Conservation (phyloP, 495 filamentous ascomycete species). For the Trichoderma parareesei region DNA sequence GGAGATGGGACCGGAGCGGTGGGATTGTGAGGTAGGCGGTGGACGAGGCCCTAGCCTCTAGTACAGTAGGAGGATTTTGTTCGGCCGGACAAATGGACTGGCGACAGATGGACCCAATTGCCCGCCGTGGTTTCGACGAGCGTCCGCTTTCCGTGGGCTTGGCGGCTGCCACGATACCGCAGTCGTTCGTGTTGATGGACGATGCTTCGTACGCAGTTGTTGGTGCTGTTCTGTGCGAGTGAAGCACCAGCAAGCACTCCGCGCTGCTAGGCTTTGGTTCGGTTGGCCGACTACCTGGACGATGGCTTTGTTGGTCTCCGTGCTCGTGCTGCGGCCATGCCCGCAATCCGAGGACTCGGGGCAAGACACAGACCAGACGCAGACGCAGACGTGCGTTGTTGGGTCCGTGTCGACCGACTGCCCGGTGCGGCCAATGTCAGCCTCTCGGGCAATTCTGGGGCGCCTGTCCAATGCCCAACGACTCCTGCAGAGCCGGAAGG, state of each 20-base stretch:
- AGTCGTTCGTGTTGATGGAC: too few species aligned
- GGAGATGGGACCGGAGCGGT: slow-evolving; percentile 3
- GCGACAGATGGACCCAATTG: neutral
- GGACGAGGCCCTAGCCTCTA: neutral
- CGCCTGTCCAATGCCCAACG: too few species aligned
- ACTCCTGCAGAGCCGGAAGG: neutral
- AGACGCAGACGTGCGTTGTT: neutral
- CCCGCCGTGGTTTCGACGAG: neutral
- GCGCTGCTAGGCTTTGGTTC: too few species aligned
- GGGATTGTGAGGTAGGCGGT: neutral
- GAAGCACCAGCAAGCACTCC: too few species aligned
- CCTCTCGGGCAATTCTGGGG: neutral
- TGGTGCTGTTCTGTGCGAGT: too few species aligned
- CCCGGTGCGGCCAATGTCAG: neutral
- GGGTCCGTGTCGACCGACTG: neutral
- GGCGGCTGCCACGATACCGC: neutral
- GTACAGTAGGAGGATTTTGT: neutral
- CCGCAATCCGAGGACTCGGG: neutral
- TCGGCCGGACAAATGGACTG: slow-evolving; percentile 10
- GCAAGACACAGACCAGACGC: neutral
- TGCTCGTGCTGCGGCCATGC: too few species aligned
- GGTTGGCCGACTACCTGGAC: too few species aligned
- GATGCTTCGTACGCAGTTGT: too few species aligned
- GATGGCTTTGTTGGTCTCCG: too few species aligned
- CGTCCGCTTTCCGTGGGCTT: neutral